Evolutionary conservation across 139 green algal species (phyloP), one percentile per base, ranked within the genome.

Genomic region (Eudorina sp.): DNA sequence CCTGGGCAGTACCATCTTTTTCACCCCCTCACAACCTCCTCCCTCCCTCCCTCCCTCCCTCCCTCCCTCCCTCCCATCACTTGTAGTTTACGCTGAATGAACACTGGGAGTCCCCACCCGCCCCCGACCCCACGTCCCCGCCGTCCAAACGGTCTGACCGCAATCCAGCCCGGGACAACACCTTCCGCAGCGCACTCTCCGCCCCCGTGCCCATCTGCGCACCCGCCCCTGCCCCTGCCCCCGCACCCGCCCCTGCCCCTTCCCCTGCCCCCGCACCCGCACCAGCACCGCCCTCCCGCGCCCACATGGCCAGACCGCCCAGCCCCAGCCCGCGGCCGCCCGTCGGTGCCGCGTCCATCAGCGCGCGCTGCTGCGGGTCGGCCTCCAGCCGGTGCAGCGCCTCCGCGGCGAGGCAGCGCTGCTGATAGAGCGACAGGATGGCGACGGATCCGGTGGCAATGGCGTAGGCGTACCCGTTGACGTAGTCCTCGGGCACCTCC

Each of bases 401-500:
- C 64, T 73, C 64, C 34, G 38, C 16, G 29, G 64, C n/a, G 55
- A 80, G 90, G 86, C 86, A 90, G 45, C 89, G 45, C n/a, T 53
- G 68, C 84, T 94, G 91, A 55, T 85, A 88, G 9, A 85, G 60
- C 4, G 79, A 69, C 53, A 94, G 43, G 46, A 94, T 80, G 40
- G 77, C 74, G 18, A 74, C 69, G 9, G 90, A 93, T 48, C 92
- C 90, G 11, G 90, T 92, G 16, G 90, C 88, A 74, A 93, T 93
- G 38, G 92, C 92, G 78, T 90, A 95, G n/a, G 80, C 85, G 83
- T 93, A 95, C n/a, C 93, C 92, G 36, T 92, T 90, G 9, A 90
- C 90, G 73, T 93, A 92, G 84, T 95, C 85, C 36, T 94, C 92
- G 13, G 90, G 78, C 6, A 92, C 31, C 31, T 92, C 89, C 55